Conservation (phyloP, 306 rosid species). For the Citrullus mucosospermus region DNA sequence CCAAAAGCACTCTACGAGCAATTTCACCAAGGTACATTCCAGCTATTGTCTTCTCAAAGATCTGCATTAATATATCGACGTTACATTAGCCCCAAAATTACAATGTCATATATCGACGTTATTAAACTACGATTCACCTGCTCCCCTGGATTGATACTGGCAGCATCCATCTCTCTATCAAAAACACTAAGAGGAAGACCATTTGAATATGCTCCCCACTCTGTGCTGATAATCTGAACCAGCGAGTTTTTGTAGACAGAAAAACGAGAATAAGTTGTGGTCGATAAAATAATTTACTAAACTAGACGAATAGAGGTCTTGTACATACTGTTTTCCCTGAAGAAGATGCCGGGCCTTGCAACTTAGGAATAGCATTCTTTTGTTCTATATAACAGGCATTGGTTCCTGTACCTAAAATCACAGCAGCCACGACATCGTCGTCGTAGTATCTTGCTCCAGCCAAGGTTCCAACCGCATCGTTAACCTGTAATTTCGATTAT, state of each 20-base stretch:
- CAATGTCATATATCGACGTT: background rate
- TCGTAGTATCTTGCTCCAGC: constrained; percentile 94
- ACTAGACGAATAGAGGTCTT: background rate
- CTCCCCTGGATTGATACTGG: constrained; percentile 87
- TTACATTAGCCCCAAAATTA: background rate
- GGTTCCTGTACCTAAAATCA: constrained; percentile 94
- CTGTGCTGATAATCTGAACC: constrained; percentile 68
- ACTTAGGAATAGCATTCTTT: constrained; percentile 53
- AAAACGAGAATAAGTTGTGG: background rate
- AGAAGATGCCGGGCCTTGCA: constrained; percentile 39
- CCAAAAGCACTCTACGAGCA: constrained; percentile 54
- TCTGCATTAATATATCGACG: constrained; percentile 19
- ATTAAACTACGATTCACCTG: constrained; percentile 35
- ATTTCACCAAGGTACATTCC: constrained; percentile 98
- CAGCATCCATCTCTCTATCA: constrained; percentile 84
- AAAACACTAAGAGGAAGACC: constrained; percentile 68
- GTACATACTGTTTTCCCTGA: constrained; percentile 57
- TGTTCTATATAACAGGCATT: constrained; percentile 87
- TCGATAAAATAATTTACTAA: background rate
- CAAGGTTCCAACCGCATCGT: constrained; percentile 79
- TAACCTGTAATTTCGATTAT: constrained; percentile 36
- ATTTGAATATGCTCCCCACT: constrained; percentile 85
- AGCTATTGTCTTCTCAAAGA: constrained; percentile 83
- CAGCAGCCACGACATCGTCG: constrained; percentile 72
- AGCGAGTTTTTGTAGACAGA: constrained; percentile 8